Percentiles rank a stretch among this genome's conserved stretches.
These are phyloP conservation scores for Ceratobasidium sp. DNA, from an alignment of 1,284 basidiomycete species.

Conservation along the genomic window DNA sequence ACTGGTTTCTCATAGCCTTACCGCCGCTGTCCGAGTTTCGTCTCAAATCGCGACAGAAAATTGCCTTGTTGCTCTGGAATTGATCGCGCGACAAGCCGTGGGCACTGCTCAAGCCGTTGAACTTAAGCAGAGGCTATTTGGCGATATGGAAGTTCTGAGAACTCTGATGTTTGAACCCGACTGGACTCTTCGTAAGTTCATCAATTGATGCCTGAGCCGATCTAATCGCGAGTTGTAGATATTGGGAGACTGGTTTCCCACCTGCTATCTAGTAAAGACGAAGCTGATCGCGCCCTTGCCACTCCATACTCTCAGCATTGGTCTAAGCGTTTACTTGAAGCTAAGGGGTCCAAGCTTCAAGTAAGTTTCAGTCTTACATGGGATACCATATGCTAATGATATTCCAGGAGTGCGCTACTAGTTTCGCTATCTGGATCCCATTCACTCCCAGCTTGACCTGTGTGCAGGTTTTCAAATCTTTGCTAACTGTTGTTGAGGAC, in stretches of 20 bases:
- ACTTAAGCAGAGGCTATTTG: slow-evolving; percentile 10
- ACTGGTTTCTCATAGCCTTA: slow-evolving; percentile 16
- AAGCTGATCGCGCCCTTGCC: slow-evolving; percentile 11
- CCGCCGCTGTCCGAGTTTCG: neutral
- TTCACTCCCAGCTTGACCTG: slow-evolving; percentile 7
- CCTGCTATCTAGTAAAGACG: neutral
- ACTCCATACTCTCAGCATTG: slow-evolving; percentile 26
- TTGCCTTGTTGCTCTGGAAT: neutral
- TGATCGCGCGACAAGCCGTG: neutral
- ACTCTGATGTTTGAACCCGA: neutral
- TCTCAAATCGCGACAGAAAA: neutral
- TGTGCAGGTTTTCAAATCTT: neutral
- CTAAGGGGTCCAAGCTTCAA: neutral
- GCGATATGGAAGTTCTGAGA: neutral
- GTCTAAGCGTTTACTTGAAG: slow-evolving; percentile 1
- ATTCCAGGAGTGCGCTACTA: neutral
- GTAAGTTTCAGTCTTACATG: neutral
- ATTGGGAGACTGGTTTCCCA: neutral
- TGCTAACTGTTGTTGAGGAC: neutral
- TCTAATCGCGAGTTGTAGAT: slow-evolving; percentile 1
- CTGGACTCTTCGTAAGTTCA: neutral
- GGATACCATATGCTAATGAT: neutral
- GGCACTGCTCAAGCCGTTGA: neutral
- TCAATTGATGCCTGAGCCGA: neutral
- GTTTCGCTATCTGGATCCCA: slow-evolving; percentile 17